Base-by-base conservation (phyloP, 2,329 filamentous ascomycete genomes). In the Raffaelea albimanens region DNA sequence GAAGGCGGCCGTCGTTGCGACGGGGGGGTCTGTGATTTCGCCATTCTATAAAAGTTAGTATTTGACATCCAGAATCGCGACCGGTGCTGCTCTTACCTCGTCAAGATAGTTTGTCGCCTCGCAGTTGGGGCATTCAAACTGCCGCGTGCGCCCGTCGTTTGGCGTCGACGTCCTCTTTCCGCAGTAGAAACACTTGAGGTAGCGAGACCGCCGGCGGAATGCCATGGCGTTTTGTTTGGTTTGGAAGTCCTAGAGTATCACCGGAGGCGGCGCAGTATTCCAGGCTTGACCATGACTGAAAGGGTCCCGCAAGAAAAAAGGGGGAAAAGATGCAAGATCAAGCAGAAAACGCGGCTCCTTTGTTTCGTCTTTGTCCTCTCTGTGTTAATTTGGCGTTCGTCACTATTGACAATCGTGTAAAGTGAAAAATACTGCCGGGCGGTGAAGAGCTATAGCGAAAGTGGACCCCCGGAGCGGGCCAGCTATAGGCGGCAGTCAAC, bases 101-200 rank as follows among this genome's bases (percentile, higher is more conserved):
- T 98, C 93, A 29, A 96, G 72, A 67, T 87, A 86, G 65, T 97
- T 98, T 50, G 83, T 81, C 18, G 90, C 86, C 58, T 93, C 86
- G 70, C 93, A 98, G 52, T 76, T 70, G 19, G 75, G 67, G 65
- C 89, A 95, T 41, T 81, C 71, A 66, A 90, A 95, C 58, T 80
- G 75, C 61, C 72, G 74, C 48, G 79, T 71, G 45, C 62, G 60
- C 25, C 77, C 76, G 56, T 80, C 75, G 57, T 76, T 81, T 53
- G 66, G 70, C 48, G 78, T 71, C 31, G 72, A 70, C 31, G 84
- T 85, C 56, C 76, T 79, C 61, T 73, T 73, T 56, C 85, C 84
- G 65, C 90, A 95, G 65, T 91, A 94, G 70, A 94, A 91, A 72
- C 89, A 95, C 53, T 68, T 70, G 56, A 90, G 63, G 53, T 68